Base-by-base conservation (phyloP, 2,329 filamentous ascomycete species). In the Venturia oleaginea region DNA sequence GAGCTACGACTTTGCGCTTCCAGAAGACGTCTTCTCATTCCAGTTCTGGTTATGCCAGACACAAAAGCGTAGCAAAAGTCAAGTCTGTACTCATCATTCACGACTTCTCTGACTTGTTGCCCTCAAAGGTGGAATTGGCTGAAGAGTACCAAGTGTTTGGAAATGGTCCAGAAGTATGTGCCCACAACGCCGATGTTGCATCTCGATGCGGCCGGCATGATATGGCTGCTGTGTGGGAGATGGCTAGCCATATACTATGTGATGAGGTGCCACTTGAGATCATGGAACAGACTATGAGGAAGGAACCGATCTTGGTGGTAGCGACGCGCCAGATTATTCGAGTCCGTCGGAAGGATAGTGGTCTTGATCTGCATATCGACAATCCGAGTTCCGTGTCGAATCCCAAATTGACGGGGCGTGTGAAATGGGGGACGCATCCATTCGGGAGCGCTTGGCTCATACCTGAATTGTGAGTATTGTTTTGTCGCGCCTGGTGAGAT, bases 111-210 rank as follows among this genome's bases (percentile, higher is more conserved):
- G 79, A 84, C 59, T 74, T 91, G 15, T 77, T 96, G n/a, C 92
- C 92, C 0, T 89, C 90, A 2, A 94, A 92, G 73, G 83, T 83
- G 66, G 82, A 86, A 64, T 83, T 97, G 67, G 94, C 92, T 1
- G 79, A 85, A 65, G 84, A 89, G 68, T 99, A 97, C 75, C 83
- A 83, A 30, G 89, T 97, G 17, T 92, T 94, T 72, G 92, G 92
- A 3, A 86, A 92, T 66, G 88, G 89, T 0, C 84, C 86, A n/a
- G 84, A 88, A 43, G 86, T 96, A 3, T 97, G 93, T 74, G 81
- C 84, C 55, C 88, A 95, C 70, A 99, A 99, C 73, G 90, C 92
- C 10, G 77, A 78, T 1, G 86, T 95, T 57, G 92, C 93, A 10
- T 82, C 86, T 68, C 86, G 85, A 67, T 82, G 88, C 68, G 90